Evolutionary conservation across 2,329 filamentous ascomycete species (phyloP).

Genomic region (Ophiostoma perfectum): DNA sequence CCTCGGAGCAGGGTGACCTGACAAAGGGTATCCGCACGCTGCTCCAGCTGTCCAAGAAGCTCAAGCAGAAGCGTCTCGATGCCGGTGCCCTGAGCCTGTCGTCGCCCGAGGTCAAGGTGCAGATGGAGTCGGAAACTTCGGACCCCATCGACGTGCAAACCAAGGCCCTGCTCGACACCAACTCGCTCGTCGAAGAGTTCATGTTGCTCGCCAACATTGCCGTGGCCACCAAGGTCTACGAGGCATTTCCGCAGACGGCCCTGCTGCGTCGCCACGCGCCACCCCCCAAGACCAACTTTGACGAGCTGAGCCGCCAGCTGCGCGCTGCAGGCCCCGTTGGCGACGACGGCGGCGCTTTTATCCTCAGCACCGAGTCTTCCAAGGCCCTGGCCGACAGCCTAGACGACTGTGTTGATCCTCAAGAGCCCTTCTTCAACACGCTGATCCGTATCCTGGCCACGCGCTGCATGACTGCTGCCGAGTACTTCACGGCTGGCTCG

Average conservation of each 20-base stretch:
- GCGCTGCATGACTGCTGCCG: constrained; percentile 97
- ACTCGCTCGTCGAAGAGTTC: constrained; percentile 97
- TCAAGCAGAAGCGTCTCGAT: constrained; percentile 93
- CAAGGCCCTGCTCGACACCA: constrained; percentile 88
- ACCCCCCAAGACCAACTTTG: constrained; percentile 93
- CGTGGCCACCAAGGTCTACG: constrained; percentile 84
- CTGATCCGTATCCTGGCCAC: constrained; percentile 96
- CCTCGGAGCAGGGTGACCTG: constrained; percentile 78
- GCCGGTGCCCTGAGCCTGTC: constrained; percentile 92
- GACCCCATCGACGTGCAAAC: constrained; percentile 96
- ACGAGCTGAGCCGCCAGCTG: constrained; percentile 86
- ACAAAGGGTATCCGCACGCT: constrained; percentile 84
- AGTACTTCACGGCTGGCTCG: constrained; percentile 94
- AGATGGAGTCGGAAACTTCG: constrained; percentile 90
- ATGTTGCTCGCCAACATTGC: constrained; percentile 98
- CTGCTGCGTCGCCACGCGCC: constrained; percentile 87
- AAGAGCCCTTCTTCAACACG: constrained; percentile 96
- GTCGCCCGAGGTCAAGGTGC: constrained; percentile 94
- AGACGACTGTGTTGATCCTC: constrained; percentile 71
- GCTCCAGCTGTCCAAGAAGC: constrained; percentile 81
- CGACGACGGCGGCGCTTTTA: constrained; percentile 51
- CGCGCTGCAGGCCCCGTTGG: constrained; percentile 46
- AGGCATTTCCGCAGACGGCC: constrained; percentile 89
- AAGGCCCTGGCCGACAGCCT: constrained; percentile 91
- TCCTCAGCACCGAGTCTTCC: constrained; percentile 73